These are phyloP conservation scores for Venturiaceae sp. DNA, from an alignment of 2,329 filamentous ascomycete species.

Conservation along the genomic window DNA sequence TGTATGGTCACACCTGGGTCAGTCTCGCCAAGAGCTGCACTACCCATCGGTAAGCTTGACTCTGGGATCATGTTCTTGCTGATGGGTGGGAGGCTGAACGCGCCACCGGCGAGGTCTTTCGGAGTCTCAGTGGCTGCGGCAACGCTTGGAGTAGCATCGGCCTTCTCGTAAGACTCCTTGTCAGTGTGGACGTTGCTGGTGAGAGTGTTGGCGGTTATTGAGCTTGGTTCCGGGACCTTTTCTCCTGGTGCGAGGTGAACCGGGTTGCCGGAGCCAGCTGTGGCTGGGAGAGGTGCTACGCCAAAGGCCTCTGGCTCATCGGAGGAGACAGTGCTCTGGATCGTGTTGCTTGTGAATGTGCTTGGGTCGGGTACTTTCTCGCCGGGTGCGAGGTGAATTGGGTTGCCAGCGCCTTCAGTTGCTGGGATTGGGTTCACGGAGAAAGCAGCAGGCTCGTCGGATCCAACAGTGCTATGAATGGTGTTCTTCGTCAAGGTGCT, in stretches of 20 bases:
- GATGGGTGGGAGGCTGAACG: slow-evolving; percentile 38
- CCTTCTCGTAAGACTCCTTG: slow-evolving; percentile 77
- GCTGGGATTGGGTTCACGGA: slow-evolving; percentile 50
- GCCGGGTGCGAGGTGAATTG: slow-evolving; percentile 67
- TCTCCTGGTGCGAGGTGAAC: slow-evolving; percentile 71
- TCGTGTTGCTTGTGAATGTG: slow-evolving; percentile 57
- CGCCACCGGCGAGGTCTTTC: slow-evolving; percentile 16
- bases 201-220: slow-evolving; percentile 60
- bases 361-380: slow-evolving; percentile 64
- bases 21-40: slow-evolving; percentile 22
- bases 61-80: slow-evolving; percentile 65
- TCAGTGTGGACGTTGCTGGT: slow-evolving; percentile 58
- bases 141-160: slow-evolving; percentile 48
- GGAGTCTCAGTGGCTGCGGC: slow-evolving; percentile 15
- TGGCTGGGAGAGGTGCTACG: slow-evolving; percentile 51
- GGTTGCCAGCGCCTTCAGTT: slow-evolving; percentile 57
- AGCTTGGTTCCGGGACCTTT: slow-evolving; percentile 58
- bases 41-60: slow-evolving; percentile 65
- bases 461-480: slow-evolving; percentile 49
- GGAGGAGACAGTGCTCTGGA: slow-evolving; percentile 48
- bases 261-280: slow-evolving; percentile 61
- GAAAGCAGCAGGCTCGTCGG: slow-evolving; percentile 29
- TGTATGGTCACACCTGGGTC: slow-evolving; percentile 31
- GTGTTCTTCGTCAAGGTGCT: slow-evolving; percentile 58
- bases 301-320: slow-evolving; percentile 30